Evolutionary conservation across 495 filamentous ascomycete genomes (phyloP).

Genomic region (Aspergillus cavernicola): DNA sequence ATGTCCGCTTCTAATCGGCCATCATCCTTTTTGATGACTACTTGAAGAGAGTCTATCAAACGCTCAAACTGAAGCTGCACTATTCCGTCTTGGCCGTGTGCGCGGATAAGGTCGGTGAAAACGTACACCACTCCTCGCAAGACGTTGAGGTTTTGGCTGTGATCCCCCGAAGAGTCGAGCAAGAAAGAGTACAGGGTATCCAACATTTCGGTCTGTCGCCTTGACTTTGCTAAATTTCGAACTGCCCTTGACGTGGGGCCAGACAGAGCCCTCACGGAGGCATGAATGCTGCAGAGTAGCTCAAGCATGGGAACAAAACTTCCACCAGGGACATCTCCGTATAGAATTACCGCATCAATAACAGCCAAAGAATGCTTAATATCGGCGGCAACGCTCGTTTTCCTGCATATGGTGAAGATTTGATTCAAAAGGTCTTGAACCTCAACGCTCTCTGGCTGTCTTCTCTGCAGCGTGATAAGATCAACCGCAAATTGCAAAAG

Average conservation of each 20-base stretch:
- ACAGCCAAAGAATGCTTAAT: slow-evolving; percentile 71
- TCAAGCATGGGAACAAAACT: slow-evolving; percentile 68
- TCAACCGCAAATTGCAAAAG: slow-evolving; percentile 74
- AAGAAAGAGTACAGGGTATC: slow-evolving; percentile 61
- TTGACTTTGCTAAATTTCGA: slow-evolving; percentile 73
- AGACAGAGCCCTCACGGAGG: slow-evolving; percentile 63
- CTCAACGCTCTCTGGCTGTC: slow-evolving; percentile 64
- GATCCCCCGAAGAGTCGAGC: slow-evolving; percentile 44
- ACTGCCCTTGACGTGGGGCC: slow-evolving; percentile 74
- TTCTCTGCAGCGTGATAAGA: slow-evolving; percentile 80
- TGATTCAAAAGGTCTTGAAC: slow-evolving; percentile 62
- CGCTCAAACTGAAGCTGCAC: slow-evolving; percentile 49
- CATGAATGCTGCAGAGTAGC: slow-evolving; percentile 78
- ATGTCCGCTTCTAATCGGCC: slow-evolving; percentile 54
- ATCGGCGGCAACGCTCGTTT: slow-evolving; percentile 68
- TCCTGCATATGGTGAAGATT: slow-evolving; percentile 68
- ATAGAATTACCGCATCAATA: slow-evolving; percentile 76
- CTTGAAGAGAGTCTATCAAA: slow-evolving; percentile 54
- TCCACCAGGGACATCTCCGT: slow-evolving; percentile 66
- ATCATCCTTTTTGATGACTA: slow-evolving; percentile 50
- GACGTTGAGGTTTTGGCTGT: slow-evolving; percentile 55
- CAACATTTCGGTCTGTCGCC: slow-evolving; percentile 68
- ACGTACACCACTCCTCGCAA: slow-evolving; percentile 66
- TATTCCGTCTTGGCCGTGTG: slow-evolving; percentile 60
- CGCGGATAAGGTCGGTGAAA: slow-evolving; percentile 54